phyloP scores from a whole-genome alignment of 2,329 filamentous ascomycete species.

The Neophaeococcomyces mojaviensis region DNA sequence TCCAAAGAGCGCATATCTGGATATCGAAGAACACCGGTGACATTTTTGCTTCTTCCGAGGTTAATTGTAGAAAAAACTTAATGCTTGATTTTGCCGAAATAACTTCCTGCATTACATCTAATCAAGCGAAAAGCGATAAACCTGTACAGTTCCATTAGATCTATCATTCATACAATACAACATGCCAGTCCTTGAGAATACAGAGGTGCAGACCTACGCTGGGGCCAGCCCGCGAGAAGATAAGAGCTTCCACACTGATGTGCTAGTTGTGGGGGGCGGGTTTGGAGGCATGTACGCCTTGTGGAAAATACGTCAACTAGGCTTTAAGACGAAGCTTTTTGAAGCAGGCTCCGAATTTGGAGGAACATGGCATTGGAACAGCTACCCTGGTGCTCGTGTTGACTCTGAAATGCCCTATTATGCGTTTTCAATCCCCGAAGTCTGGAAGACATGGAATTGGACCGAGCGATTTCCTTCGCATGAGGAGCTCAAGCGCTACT shows the following conservation, averaged over 20 bases:
- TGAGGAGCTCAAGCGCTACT: conserved; percentile 34
- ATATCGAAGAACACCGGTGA: too few species aligned
- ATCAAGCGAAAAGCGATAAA: too few species aligned
- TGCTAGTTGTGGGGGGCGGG: conserved; percentile 16
- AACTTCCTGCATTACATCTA: too few species aligned
- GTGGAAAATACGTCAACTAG: conserved; percentile 27
- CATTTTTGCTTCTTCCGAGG: too few species aligned
- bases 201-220: too few species aligned
- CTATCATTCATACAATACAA: too few species aligned
- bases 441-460: conserved; percentile 42
- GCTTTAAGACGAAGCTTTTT: conserved; percentile 28
- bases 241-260: conserved; percentile 12
- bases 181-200: too few species aligned
- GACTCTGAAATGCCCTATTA: conserved; percentile 50
- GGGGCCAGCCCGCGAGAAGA: too few species aligned
- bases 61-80: too few species aligned
- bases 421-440: conserved; percentile 45
- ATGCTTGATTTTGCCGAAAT: too few species aligned
- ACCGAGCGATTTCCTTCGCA: conserved; percentile 32
- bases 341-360: conserved; percentile 31
- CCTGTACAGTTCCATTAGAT: too few species aligned
- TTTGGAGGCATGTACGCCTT: conserved; percentile 21
- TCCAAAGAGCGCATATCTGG: too few species aligned
- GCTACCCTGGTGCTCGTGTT: conserved; percentile 48
- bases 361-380: conserved; percentile 42